Conservation (phyloP, 2,329 filamentous ascomycete genomes). For the Calonectria leucothoes region DNA sequence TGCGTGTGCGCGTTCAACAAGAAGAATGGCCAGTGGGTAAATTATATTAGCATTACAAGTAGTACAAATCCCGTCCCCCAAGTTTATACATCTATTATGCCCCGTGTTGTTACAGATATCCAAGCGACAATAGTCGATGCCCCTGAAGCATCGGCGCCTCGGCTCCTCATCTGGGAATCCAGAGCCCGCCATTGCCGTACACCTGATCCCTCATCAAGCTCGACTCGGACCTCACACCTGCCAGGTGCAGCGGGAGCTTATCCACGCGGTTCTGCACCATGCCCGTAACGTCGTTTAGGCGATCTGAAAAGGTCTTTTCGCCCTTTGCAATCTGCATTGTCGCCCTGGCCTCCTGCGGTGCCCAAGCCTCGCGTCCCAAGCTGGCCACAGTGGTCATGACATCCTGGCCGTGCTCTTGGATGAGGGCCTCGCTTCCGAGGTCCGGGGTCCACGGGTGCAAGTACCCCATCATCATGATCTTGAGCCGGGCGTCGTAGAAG, state of each 20-base stretch:
- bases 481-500: constrained; percentile 59
- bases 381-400: constrained; percentile 58
- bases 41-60: not conserved
- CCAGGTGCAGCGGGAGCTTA: constrained; percentile 67
- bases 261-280: constrained; percentile 67
- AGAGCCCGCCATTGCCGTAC: constrained; percentile 62
- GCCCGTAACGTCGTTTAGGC: constrained; percentile 60
- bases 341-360: constrained; percentile 50
- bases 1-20: not conserved
- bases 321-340: constrained; percentile 53
- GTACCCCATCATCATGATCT: constrained; percentile 71
- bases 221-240: constrained; percentile 66
- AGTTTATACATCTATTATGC: not conserved
- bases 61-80: not conserved
- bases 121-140: not conserved
- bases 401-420: constrained; percentile 52
- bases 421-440: constrained; percentile 33
- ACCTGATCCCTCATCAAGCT: constrained; percentile 60
- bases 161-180: constrained; percentile 49
- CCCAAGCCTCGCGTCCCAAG: constrained; percentile 60
- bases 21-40: not conserved
- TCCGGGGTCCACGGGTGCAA: constrained; percentile 53
- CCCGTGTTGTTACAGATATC: not conserved
- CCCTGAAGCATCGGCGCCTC: not conserved
- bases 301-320: constrained; percentile 56